A percentile compares a stretch with the other conserved stretches of the same genome.
Evolutionary conservation across 257 asterid species (phyloP).

Genomic region (Solanum boliviense): DNA sequence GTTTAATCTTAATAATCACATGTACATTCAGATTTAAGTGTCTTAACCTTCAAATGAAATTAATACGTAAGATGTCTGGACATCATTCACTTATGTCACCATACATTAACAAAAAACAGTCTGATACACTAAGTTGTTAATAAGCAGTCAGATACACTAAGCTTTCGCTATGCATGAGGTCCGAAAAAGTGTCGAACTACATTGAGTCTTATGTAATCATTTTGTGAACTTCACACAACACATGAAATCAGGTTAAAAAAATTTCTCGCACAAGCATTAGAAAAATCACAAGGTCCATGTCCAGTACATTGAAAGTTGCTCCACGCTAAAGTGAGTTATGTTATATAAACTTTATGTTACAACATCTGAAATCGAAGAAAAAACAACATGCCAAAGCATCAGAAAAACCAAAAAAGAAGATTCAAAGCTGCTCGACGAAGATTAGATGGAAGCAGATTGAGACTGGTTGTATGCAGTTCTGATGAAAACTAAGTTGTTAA

Average conservation of each 20-base stretch:
- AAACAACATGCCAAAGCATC: background rate
- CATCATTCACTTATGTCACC: background rate
- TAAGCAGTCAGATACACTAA: accelerated
- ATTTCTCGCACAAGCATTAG: background rate
- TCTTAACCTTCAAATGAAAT: no score
- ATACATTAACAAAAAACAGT: no score
- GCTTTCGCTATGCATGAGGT: background rate
- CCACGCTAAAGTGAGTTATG: background rate
- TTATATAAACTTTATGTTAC: background rate
- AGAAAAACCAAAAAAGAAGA: background rate
- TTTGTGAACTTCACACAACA: background rate
- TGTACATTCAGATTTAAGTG: no score
- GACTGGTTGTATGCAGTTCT: conserved; percentile 9
- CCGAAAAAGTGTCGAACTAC: background rate
- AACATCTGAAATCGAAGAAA: background rate
- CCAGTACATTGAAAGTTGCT: background rate
- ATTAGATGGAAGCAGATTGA: conserved; percentile 11
- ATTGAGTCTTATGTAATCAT: background rate
- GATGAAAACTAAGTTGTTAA: conserved; percentile 18
- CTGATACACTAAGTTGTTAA: background rate
- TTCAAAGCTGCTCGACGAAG: background rate
- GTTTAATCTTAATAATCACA: no score
- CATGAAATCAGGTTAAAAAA: background rate
- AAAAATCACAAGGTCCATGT: background rate
- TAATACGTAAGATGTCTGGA: background rate